phyloP scores from a whole-genome alignment of 2,329 filamentous ascomycete species.

The Epichloe sp. region DNA sequence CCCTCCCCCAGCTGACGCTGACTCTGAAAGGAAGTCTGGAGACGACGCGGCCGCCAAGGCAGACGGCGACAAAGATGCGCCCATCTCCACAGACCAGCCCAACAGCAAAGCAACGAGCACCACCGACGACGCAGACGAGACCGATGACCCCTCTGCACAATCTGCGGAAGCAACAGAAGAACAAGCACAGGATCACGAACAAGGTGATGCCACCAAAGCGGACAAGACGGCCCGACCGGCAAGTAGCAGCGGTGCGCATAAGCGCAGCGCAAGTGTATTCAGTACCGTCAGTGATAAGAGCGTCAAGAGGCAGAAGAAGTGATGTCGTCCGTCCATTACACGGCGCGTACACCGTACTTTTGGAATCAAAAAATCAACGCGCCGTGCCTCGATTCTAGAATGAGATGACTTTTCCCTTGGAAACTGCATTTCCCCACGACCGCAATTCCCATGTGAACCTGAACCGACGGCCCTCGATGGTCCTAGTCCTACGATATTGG shows the following conservation, averaged over 20 bases:
- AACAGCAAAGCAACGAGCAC: constrained; percentile 7
- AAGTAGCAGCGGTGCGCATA: constrained; percentile 39
- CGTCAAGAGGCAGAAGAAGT: constrained; percentile 43
- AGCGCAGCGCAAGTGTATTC: constrained; percentile 73
- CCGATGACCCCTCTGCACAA: background rate
- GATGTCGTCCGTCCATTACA: background rate
- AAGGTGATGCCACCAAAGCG: background rate
- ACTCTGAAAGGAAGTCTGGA: background rate
- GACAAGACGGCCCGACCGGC: constrained; percentile 21
- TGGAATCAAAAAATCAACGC: constrained; percentile 4
- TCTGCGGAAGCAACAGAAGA: constrained; percentile 9
- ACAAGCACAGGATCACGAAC: background rate
- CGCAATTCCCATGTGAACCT: too few species aligned
- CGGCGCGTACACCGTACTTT: constrained; percentile 11
- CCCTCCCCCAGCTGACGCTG: background rate
- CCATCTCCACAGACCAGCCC: constrained; percentile 9
- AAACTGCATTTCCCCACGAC: too few species aligned
- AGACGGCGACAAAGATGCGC: constrained; percentile 6
- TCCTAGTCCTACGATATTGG: too few species aligned
- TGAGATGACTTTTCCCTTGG: too few species aligned
- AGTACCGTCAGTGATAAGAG: constrained; percentile 56
- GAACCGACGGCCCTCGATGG: too few species aligned
- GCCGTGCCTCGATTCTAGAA: background rate
- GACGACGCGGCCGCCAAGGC: constrained; percentile 1
- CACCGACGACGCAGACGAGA: constrained; percentile 6